Percentiles rank a stretch among this genome's conserved stretches.
Conservation (phyloP, 345 rosid species). For the Aurinia saxatilis region DNA sequence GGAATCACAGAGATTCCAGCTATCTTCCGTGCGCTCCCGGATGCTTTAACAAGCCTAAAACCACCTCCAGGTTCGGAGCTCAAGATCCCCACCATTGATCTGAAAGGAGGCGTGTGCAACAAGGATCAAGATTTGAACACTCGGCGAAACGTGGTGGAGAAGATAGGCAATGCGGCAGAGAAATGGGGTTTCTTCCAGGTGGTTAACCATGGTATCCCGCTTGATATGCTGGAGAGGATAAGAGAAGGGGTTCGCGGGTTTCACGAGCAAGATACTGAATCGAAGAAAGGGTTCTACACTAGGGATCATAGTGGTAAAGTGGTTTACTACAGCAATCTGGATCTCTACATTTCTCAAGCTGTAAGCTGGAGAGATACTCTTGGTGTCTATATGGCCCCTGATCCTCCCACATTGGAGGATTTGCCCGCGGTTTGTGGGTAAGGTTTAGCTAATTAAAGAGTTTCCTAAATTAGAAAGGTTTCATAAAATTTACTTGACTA, state of each 20-base stretch:
- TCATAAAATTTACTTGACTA: too few relatives aligned
- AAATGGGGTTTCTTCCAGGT: slow-evolving; percentile 35
- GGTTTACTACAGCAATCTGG: slow-evolving; percentile 24
- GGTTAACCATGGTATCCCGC: slow-evolving; percentile 33
- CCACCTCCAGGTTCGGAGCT: neutral
- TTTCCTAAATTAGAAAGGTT: too few relatives aligned
- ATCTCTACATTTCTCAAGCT: slow-evolving; percentile 19
- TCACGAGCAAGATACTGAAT: neutral
- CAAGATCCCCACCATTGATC: slow-evolving; percentile 30
- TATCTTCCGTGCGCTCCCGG: slow-evolving; percentile 4
- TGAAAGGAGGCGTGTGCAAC: neutral
- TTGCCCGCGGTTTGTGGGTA: slow-evolving; percentile 32
- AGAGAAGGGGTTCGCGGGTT: neutral
- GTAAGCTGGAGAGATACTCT: slow-evolving; percentile 32
- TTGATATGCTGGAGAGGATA: neutral
- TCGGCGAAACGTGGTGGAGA: slow-evolving; percentile 5
- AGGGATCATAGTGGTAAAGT: neutral
- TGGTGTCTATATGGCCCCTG: slow-evolving; percentile 22
- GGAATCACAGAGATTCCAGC: slow-evolving; percentile 22
- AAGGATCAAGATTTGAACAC: neutral
- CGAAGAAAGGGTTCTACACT: neutral
- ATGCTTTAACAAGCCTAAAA: neutral
- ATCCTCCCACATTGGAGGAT: slow-evolving; percentile 25
- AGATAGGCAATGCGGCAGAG: slow-evolving; percentile 3
- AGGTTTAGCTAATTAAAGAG: too few relatives aligned